Evolutionary conservation across 768 basidiomycete species (phyloP), one percentile per base, ranked within the genome.

Genomic region (Lenzites betulinus): DNA sequence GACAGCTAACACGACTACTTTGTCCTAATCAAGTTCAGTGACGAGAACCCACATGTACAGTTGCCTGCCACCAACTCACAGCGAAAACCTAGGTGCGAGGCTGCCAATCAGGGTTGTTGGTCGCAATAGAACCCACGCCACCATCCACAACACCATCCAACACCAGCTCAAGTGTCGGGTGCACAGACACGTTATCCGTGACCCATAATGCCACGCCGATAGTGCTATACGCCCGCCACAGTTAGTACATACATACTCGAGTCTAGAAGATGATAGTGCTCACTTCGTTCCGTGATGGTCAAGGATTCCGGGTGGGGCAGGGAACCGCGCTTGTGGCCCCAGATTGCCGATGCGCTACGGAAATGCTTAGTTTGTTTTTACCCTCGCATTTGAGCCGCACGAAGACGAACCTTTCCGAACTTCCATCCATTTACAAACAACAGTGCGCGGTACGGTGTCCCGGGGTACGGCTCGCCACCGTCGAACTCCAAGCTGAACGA

Each of bases 381-480:
- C 30, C 6, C 11, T 33, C 11, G 20, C 26, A 54, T 52, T 30
- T 11, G 36, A 43, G 15, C 7, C 38, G 15, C 15, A 39, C 38
- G 38, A 13, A 36, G 35, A 70, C 80, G 59, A 60, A 84, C 89
- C 74, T 92, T 93, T 8, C 92, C 92, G 84, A 91, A 90, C 83
- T 88, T 87, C 92, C 92, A 93, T 13, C 92, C 92, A 66, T 93
- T 93, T 22, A 93, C 87, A 58, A 89, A 93, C 35, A 93, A 64
- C 43, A 83, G 77, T 2, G 86, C 85, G n/a, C 91, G 82, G 66
- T 92, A 93, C 22, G 89, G 80, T 65, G 87, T 84, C 5, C 79
- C 79, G 6, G 77, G 68, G 44, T 85, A 80, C 13, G 16, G 30
- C 44, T 15, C 47, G 1, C 55, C 55, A 18, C 38, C 47, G 51